Conservation (phyloP, 2,329 filamentous ascomycete species). For the Cladosporium sp. region DNA sequence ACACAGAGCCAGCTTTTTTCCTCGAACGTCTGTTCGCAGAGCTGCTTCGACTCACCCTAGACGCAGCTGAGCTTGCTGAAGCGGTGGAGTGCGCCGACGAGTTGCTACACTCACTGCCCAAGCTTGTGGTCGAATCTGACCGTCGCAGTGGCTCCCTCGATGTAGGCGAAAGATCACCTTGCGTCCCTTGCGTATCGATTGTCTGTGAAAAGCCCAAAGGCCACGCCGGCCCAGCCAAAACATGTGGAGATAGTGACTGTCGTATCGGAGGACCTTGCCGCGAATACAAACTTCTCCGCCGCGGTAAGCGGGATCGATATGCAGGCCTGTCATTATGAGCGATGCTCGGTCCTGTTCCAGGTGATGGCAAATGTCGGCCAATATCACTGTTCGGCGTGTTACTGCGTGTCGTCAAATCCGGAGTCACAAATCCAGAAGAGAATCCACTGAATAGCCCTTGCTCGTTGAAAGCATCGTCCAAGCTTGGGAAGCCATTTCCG, state of each 20-base stretch:
- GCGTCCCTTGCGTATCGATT: not conserved
- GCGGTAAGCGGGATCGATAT: constrained; percentile 3
- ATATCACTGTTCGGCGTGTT: constrained; percentile 11
- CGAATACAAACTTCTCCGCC: constrained; percentile 9
- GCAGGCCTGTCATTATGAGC: not conserved
- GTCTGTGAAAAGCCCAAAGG: not conserved
- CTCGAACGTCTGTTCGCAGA: not conserved
- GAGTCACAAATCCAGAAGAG: not conserved
- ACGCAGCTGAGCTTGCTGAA: constrained; percentile 12
- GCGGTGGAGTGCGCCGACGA: constrained; percentile 11
- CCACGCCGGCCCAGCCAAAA: not conserved
- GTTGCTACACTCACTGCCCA: constrained; percentile 12
- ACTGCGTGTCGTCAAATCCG: constrained; percentile 7
- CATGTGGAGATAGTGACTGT: not conserved
- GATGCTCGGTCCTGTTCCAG: not conserved
- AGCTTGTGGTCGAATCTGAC: constrained; percentile 2
- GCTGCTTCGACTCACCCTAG: not conserved
- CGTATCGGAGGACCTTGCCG: not conserved
- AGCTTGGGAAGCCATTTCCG: not conserved
- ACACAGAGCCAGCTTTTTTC: not conserved
- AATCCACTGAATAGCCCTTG: not conserved
- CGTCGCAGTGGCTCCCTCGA: not conserved
- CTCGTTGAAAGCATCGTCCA: not conserved
- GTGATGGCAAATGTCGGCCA: not conserved
- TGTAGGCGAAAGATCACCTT: not conserved